Evolutionary conservation across 2,329 filamentous ascomycete species (phyloP).

Genomic region (Botrytis paeoniae): DNA sequence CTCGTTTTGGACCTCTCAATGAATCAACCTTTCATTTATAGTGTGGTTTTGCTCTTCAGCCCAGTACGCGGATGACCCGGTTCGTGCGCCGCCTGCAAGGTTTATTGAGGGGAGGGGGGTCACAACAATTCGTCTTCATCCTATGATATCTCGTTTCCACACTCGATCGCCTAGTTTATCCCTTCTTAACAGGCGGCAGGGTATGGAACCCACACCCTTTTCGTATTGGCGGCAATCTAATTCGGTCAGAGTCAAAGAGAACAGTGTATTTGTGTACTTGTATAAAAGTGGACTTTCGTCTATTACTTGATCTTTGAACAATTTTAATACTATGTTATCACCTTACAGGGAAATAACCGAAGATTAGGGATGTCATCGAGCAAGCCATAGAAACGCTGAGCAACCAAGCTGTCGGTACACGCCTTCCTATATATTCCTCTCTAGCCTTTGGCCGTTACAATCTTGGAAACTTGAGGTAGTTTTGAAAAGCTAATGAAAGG

Average conservation of each 20-base stretch:
- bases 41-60: conserved; percentile 6
- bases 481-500: neutral
- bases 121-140: neutral
- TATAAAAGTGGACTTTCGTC: conserved; percentile 8
- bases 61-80: conserved; percentile 1
- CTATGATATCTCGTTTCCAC: conserved; percentile 8
- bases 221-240: conserved; percentile 1
- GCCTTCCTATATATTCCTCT: neutral
- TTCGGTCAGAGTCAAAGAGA: conserved; percentile 2
- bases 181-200: conserved; percentile 1
- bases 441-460: conserved; percentile 2
- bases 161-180: neutral
- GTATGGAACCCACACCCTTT: conserved; percentile 1
- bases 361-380: conserved; percentile 6
- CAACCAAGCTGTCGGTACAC: conserved; percentile 15
- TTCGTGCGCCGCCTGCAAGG: conserved; percentile 6
- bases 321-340: neutral
- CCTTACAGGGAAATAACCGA: conserved; percentile 12
- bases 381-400: conserved; percentile 13
- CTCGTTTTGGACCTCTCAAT: neutral
- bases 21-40: conserved; percentile 6
- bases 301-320: neutral
- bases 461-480: conserved; percentile 12
- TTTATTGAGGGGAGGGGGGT: neutral
- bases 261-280: conserved; percentile 1